Conservation (phyloP, 768 basidiomycete species). For the Termitomyces sp. region DNA sequence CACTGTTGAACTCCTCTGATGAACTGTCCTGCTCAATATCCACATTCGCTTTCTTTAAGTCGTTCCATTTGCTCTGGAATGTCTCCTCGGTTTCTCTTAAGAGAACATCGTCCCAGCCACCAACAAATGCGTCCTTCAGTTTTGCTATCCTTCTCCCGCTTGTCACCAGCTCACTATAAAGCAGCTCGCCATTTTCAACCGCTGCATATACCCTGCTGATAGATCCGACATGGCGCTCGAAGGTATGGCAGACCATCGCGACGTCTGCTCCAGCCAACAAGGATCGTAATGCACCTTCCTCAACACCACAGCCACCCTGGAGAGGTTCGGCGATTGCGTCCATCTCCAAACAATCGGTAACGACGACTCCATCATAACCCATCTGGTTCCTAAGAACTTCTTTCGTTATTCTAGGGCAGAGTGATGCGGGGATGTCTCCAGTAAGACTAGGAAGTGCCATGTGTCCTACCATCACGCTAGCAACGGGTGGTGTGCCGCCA, state of each 20-base stretch:
- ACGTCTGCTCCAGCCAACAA: slow-evolving; percentile 64
- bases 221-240: slow-evolving; percentile 46
- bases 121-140: slow-evolving; percentile 49
- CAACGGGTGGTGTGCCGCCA: slow-evolving; percentile 24
- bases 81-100: slow-evolving; percentile 20
- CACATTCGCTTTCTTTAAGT: slow-evolving; percentile 33
- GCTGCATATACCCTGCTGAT: slow-evolving; percentile 48
- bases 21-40: slow-evolving; percentile 41
- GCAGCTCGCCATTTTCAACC: slow-evolving; percentile 36
- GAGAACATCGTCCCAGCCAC: slow-evolving; percentile 38
- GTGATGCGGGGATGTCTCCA: slow-evolving; percentile 51
- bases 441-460: slow-evolving; percentile 62
- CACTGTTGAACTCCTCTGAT: slow-evolving; percentile 41
- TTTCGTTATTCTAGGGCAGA: slow-evolving; percentile 48
- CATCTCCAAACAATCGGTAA: slow-evolving; percentile 78
- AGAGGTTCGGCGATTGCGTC: slow-evolving; percentile 53
- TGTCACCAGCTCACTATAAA: slow-evolving; percentile 27
- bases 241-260: slow-evolving; percentile 71
- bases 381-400: slow-evolving; percentile 46
- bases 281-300: slow-evolving; percentile 50
- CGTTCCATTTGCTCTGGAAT: slow-evolving; percentile 23
- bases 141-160: slow-evolving; percentile 41
- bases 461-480: slow-evolving; percentile 70
- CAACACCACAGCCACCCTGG: slow-evolving; percentile 39
- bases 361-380: slow-evolving; percentile 52